These are phyloP conservation scores for Plasmodium relictum DNA, from an alignment of 169 alveolate genomes.

Conservation along the genomic window DNA sequence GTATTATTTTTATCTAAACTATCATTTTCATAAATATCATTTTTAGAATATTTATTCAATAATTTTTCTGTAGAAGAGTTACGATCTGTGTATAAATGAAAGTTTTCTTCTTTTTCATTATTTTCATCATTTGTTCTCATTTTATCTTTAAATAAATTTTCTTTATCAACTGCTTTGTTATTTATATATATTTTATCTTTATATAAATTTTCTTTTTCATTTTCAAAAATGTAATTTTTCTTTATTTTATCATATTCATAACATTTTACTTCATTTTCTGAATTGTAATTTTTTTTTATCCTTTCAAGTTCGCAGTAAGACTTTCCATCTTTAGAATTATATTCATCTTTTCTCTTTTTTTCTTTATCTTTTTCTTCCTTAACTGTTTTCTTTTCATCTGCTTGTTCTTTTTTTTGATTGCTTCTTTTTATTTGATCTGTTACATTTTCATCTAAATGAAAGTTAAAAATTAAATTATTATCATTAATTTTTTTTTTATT, in stretches of 20 bases:
- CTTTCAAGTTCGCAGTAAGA: background rate
- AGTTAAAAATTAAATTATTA: background rate
- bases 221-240: background rate
- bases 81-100: background rate
- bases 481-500: background rate
- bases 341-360: background rate
- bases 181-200: background rate
- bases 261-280: background rate
- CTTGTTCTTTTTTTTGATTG: background rate
- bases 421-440: background rate
- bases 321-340: background rate
- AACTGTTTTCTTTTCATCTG: constrained; percentile 5
- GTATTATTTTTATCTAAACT: constrained; percentile 1
- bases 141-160: background rate
- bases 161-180: background rate
- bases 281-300: background rate
- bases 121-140: background rate
- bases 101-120: background rate
- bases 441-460: constrained; percentile 3
- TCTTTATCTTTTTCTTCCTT: background rate
- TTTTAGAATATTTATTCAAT: background rate
- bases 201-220: background rate
- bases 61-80: constrained; percentile 6
- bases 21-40: background rate
- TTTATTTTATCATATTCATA: background rate